Evolutionary conservation across 1,139 yeast genomes (phyloP).

Genomic region (Yarrowia galli): DNA sequence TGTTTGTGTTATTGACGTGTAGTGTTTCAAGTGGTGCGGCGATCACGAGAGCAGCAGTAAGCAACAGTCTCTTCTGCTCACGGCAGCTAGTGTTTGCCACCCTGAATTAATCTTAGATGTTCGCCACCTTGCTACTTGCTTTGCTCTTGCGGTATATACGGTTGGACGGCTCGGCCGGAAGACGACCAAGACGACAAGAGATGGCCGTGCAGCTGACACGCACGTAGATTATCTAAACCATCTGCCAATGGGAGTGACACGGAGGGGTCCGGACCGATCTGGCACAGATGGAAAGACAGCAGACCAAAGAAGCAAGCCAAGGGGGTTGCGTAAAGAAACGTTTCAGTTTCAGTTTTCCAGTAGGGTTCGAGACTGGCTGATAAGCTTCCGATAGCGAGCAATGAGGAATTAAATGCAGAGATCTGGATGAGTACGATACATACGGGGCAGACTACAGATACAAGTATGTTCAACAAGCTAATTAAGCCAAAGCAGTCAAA

Average conservation of each 20-base stretch:
- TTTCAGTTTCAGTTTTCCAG: not conserved
- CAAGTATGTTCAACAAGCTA: too few relatives aligned
- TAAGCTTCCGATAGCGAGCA: not conserved
- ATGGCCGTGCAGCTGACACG: constrained; percentile 21
- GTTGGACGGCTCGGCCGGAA: not conserved
- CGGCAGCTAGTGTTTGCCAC: too few relatives aligned
- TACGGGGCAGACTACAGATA: too few relatives aligned
- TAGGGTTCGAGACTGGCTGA: constrained; percentile 3
- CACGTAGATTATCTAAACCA: constrained; percentile 34
- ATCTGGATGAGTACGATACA: too few relatives aligned
- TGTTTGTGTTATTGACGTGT: not conserved
- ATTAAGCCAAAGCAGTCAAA: too few relatives aligned
- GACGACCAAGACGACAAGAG: constrained; percentile 1
- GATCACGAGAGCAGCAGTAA: not conserved
- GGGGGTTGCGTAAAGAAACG: not conserved
- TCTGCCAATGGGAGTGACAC: constrained; percentile 25
- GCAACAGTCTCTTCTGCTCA: not conserved
- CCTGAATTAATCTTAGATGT: too few relatives aligned
- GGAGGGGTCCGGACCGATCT: not conserved
- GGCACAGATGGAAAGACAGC: not conserved
- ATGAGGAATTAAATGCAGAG: not conserved
- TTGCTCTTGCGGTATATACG: constrained; percentile 4
- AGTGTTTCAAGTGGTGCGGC: not conserved
- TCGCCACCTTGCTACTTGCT: not conserved
- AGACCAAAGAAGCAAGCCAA: not conserved